A percentile compares a stretch with the other conserved stretches of the same genome.
These are phyloP conservation scores for Typha latifolia DNA, from an alignment of 176 grass and related monocot species.

Conservation along the genomic window DNA sequence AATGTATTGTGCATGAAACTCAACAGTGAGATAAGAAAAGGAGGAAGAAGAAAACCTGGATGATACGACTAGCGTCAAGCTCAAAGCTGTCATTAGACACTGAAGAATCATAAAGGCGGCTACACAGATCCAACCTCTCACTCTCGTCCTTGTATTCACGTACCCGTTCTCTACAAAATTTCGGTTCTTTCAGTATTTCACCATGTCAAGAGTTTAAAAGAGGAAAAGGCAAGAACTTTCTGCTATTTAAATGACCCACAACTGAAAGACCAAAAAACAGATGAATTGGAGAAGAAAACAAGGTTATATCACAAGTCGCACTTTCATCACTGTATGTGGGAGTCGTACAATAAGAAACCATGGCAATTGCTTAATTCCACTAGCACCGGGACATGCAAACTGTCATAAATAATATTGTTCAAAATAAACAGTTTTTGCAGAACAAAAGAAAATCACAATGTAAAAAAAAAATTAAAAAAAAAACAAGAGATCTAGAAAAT, in stretches of 20 bases:
- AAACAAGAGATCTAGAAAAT: neutral
- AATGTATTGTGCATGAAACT: neutral
- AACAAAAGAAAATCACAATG: neutral
- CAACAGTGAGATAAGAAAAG: neutral
- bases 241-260: neutral
- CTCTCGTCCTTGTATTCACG: conserved; percentile 48
- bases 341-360: too few relatives aligned
- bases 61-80: conserved; percentile 35
- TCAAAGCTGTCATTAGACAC: conserved; percentile 39
- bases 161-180: conserved; percentile 51
- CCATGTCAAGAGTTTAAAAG: neutral
- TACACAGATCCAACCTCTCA: conserved; percentile 47
- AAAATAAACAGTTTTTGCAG: neutral
- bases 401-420: too few relatives aligned
- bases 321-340: too few relatives aligned
- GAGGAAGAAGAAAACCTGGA: conserved; percentile 38
- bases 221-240: neutral
- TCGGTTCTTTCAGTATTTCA: neutral
- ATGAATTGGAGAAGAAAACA: neutral
- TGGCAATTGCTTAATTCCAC: too few relatives aligned
- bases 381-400: too few relatives aligned
- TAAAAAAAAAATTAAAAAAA: too few relatives aligned
- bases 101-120: conserved; percentile 44
- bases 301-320: too few relatives aligned
- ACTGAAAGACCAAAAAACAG: neutral